A percentile compares a stretch with the other conserved stretches of the same genome.
Evolutionary conservation across 2,329 filamentous ascomycete species (phyloP).

Genomic region (Trichoderma lentiforme): DNA sequence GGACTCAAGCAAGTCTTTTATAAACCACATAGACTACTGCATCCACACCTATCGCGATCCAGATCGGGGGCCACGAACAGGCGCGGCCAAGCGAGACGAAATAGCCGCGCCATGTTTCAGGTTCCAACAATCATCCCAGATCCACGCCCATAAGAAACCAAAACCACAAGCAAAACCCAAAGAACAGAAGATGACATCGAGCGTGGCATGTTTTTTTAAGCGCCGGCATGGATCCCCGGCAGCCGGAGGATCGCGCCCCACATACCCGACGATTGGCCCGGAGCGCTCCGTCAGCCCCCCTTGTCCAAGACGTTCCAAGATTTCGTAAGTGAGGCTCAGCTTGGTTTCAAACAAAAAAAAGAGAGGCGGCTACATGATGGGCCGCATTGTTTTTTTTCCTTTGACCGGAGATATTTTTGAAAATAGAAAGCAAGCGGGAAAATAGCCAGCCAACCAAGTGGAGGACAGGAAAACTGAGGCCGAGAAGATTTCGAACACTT

Average conservation of each 20-base stretch:
- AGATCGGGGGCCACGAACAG: not conserved
- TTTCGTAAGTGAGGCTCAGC: slow-evolving; percentile 2
- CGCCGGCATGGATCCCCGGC: slow-evolving; percentile 3
- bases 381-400: not conserved
- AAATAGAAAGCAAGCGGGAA: not conserved
- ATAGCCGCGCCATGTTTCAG: slow-evolving; percentile 1
- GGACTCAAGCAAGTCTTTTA: not conserved
- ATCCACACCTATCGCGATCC: not conserved
- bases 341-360: not conserved
- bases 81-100: not conserved
- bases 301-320: not conserved
- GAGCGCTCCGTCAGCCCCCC: not conserved
- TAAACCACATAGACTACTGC: not conserved
- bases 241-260: slow-evolving; percentile 17
- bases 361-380: slow-evolving; percentile 3
- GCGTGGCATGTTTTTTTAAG: not conserved
- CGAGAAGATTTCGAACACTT: too few species aligned
- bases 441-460: not conserved
- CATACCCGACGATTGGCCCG: slow-evolving; percentile 13
- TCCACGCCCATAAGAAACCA: not conserved
- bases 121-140: not conserved
- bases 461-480: too few species aligned
- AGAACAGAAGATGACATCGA: not conserved
- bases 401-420: not conserved
- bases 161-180: not conserved